Base-by-base conservation (phyloP, 495 filamentous ascomycete species). In the Saxophila tyrrhenica region DNA sequence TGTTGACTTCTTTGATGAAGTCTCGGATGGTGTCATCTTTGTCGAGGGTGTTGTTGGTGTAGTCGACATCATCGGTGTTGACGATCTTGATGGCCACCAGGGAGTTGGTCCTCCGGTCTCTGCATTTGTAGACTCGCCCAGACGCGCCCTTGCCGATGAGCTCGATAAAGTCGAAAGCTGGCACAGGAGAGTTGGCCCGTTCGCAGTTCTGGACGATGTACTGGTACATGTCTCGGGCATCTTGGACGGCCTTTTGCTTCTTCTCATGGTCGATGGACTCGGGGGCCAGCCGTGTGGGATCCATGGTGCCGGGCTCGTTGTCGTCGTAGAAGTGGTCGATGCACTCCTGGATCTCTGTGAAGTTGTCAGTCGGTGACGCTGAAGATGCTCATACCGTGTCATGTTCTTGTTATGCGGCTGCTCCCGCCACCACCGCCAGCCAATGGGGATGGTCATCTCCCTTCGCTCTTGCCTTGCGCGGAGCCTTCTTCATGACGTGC, bases 141-240 rank as follows among this genome's bases (percentile, higher is more conserved):
- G 88, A 97, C 3, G 84, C 83, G n/a, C 92, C 92, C 68, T 96
- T 97, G 19, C 92, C 92, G 55, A 95, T 91, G 52, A 97, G 71
- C 67, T 97, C 91, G 38, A 85, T 75, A 39, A 98, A 87, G 13
- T 80, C 80, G 59, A 94, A 98, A 1, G 79, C 77, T 2, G 68
- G 69, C 52, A 68, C 65, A 25, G 69, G 67, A 20, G 62, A 50
- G 38, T 57, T 58, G 9, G 66, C 56, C 16, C 64, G 55, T 56
- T 70, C 68, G 15, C 59, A 58, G 35, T 50, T 57, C 3, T 45
- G 46, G 16, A 54, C 20, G n/a, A 69, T 62, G 10, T 57, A 24
- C 24, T 56, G 80, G 61, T 94, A 94, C 71, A 85, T 95, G 69
- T 96, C 95, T 76, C 94, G 87, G 59, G 92, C 92, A 51, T 92